These are phyloP conservation scores for Aspergillus haitiensis DNA, from an alignment of 495 filamentous ascomycete species.

Conservation along the genomic window DNA sequence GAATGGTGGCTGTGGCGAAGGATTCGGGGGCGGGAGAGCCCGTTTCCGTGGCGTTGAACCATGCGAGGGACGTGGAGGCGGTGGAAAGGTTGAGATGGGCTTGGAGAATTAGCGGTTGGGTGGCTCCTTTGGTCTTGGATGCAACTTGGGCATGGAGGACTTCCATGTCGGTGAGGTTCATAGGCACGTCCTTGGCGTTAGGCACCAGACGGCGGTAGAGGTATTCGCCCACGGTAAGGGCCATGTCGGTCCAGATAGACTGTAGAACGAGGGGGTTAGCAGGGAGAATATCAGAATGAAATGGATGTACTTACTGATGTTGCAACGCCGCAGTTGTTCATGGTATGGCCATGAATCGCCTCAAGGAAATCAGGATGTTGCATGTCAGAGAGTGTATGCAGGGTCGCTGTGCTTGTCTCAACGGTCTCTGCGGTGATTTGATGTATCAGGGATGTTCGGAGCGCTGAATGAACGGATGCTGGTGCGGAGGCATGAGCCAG, in stretches of 20 bases:
- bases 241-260: conserved; percentile 34
- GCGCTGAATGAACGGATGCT: conserved; percentile 9
- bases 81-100: conserved; percentile 19
- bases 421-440: conserved; percentile 30
- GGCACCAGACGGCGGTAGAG: conserved; percentile 24
- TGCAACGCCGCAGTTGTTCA: conserved; percentile 41
- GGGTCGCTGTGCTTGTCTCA: conserved; percentile 8
- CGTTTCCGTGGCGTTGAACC: conserved; percentile 18
- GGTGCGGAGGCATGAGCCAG: neutral
- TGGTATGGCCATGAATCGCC: conserved; percentile 35
- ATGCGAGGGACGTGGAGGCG: conserved; percentile 15
- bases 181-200: conserved; percentile 14
- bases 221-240: conserved; percentile 30
- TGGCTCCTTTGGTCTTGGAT: conserved; percentile 10
- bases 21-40: conserved; percentile 15
- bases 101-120: conserved; percentile 23
- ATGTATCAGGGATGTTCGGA: conserved; percentile 25
- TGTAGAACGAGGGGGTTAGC: neutral
- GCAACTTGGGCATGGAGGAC: conserved; percentile 39
- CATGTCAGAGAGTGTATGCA: conserved; percentile 35
- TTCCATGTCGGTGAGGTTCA: conserved; percentile 33
- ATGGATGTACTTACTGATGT: conserved; percentile 33
- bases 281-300: neutral
- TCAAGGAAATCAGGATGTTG: conserved; percentile 35
- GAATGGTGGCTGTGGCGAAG: conserved; percentile 29